Conservation (phyloP, 345 rosid genomes). For the Arabis hirsuta region DNA sequence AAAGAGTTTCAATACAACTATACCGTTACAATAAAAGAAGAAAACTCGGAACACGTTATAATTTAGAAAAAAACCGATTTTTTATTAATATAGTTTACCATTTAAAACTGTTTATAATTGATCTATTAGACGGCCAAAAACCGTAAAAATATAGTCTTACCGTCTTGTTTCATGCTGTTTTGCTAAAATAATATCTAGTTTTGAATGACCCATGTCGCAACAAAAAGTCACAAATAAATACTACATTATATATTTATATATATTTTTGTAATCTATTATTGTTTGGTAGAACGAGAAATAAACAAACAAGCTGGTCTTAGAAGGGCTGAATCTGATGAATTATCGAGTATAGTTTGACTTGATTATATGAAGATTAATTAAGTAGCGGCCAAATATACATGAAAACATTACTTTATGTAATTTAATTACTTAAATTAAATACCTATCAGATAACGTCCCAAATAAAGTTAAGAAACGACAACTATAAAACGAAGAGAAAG, state of each 20-base stretch:
- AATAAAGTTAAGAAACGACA: slow-evolving; percentile 42
- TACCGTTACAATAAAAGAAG: background rate
- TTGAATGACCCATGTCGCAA: slow-evolving; percentile 23
- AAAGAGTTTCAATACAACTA: background rate
- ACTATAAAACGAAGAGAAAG: slow-evolving; percentile 31
- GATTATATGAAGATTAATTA: slow-evolving; percentile 15
- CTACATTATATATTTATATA: no score
- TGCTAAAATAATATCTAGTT: slow-evolving; percentile 18
- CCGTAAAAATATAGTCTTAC: background rate
- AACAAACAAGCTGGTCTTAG: background rate
- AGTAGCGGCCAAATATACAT: slow-evolving; percentile 20
- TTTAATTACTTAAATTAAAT: slow-evolving; percentile 10
- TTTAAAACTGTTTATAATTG: background rate
- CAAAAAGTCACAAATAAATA: slow-evolving; percentile 25
- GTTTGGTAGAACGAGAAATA: slow-evolving; percentile 30
- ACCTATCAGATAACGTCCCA: slow-evolving; percentile 24
- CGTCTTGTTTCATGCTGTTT: slow-evolving; percentile 25
- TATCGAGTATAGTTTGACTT: slow-evolving; percentile 34
- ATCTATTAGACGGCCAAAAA: slow-evolving; percentile 2
- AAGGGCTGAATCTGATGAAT: slow-evolving; percentile 32
- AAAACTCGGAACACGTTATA: background rate
- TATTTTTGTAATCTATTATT: background rate
- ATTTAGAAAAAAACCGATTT: background rate
- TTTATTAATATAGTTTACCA: background rate
- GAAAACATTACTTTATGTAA: slow-evolving; percentile 19